Evolutionary conservation across 2,329 filamentous ascomycete genomes (phyloP).

Genomic region (Aspergillus flavus): DNA sequence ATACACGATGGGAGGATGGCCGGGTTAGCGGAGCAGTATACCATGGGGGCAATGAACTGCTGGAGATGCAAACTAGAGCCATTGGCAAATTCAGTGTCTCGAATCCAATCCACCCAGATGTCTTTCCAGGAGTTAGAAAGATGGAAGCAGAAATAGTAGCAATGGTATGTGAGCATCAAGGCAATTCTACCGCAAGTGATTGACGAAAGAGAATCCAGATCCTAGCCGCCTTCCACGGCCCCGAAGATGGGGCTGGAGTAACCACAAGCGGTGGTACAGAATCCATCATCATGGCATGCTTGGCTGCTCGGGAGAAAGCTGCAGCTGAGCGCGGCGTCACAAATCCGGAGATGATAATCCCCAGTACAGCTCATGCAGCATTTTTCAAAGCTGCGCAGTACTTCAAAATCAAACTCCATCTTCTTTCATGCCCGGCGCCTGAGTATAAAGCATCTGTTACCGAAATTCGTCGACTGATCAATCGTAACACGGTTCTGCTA

Average conservation of each 20-base stretch:
- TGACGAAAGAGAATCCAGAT: conserved; percentile 42
- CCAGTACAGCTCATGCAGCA: conserved; percentile 93
- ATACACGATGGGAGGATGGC: conserved; percentile 96
- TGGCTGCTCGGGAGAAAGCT: conserved; percentile 87
- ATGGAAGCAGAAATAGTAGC: conserved; percentile 98
- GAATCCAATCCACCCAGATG: conserved; percentile 96
- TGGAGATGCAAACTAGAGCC: conserved; percentile 85
- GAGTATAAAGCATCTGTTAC: conserved; percentile 77
- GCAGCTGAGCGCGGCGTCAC: conserved; percentile 82
- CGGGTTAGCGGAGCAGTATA: conserved; percentile 94
- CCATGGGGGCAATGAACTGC: conserved; percentile 81
- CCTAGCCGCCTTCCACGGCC: conserved; percentile 83
- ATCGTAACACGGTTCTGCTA: conserved; percentile 88
- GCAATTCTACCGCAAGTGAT: neutral
- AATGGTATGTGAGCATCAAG: conserved; percentile 66
- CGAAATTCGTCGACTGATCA: conserved; percentile 80
- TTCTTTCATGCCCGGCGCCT: conserved; percentile 83
- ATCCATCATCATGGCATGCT: conserved; percentile 92
- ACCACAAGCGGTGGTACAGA: conserved; percentile 93
- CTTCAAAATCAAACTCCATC: conserved; percentile 93
- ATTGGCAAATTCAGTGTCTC: conserved; percentile 93
- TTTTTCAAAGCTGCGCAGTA: conserved; percentile 97
- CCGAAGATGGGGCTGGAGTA: conserved; percentile 78
- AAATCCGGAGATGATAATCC: conserved; percentile 95
- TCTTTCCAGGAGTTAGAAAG: conserved; percentile 96